Base-by-base conservation (phyloP, 768 basidiomycete genomes). In the Hericium rajendrae region DNA sequence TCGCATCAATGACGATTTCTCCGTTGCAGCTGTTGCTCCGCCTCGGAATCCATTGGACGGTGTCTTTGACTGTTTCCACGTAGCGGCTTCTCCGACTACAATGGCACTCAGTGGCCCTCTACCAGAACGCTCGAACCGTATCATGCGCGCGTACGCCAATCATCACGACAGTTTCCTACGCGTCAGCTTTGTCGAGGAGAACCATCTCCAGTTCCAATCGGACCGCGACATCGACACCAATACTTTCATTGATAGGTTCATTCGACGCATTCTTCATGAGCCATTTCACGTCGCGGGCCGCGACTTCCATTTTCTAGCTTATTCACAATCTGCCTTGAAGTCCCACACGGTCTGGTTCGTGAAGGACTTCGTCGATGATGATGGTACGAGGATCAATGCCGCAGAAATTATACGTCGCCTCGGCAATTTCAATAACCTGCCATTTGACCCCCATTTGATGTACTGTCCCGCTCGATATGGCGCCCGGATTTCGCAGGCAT, bases 241-340 rank as follows among this genome's bases (percentile, higher is more conserved):
- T 6, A 64, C 53, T 6, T 86, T 85, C 60, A 73, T 85, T 54
- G 65, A 69, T 26, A 54, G 64, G 2, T 75, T 83, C 38, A 72
- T 85, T 16, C 79, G 80, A 1, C 63, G 69, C 12, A 64, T 82
- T 28, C 66, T 77, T 15, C 55, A 72, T 1, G 57, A 71, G 8
- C 83, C 82, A 0, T 63, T 88, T n/a, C 65, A 40, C 3, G 74
- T 90, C 38, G 83, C 79, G 2, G 78, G 79, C 1, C 72, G 80
- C 38, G 63, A 65, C 9, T 88, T 86, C 62, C 59, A 75, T 0
- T 88, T 87, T 63, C 73, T 90, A 13, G 86, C 83, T 0, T 88
- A 88, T 68, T 87, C 86, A 0, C 83, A 83, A 62, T 88, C 86
- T 3, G 84, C 87, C 0, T 70, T 88, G n/a, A 86, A 83, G 48